Evolutionary conservation across 1,284 basidiomycete species (phyloP), one percentile per base, ranked within the genome.

Genomic region (Ganoderma meredithae): DNA sequence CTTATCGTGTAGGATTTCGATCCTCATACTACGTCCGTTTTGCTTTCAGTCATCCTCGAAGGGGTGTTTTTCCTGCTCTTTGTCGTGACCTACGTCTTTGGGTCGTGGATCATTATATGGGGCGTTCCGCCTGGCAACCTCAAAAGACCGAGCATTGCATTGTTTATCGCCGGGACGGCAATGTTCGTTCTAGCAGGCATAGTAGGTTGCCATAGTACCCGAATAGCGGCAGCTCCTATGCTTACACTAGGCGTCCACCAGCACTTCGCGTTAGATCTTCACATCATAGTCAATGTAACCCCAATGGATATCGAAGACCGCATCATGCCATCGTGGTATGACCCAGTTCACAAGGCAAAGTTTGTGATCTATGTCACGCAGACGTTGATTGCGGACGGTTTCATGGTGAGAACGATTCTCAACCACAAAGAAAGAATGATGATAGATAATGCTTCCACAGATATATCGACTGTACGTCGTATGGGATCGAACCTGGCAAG

Each of bases 311-410:
- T 58, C 9, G 55, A 39, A 39, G 17, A 39, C 4, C 9, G 19
- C 17, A 39, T 12, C 33, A n/a, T 58, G 33, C 33, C 55, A 3
- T 58, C n/a, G 19, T 58, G 55, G 55, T 39, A 36, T 33, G 17
- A 3, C 19, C 7, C 19, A 7, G n/a, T 58, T 9, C 15, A 19
- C 19, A 39, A 58, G n/a, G 55, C 55, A 19, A 58, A 58, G 19
- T 58, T 58, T 39, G 33, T 58, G 27, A 58, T 58, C 33, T 58
- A 58, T 33, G 55, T 58, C 8, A 58, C 55, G 4, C 55, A 58
- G 33, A 58, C 55, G 36, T 36, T 58, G 33, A 58, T 58, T 19
- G 55, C 27, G 7, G 55, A 58, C 36, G 33, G 55, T 15, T 58
- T 58, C 33, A 58, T 58, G 55, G 55, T 58, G 17, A 58, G 33